phyloP scores from a whole-genome alignment of 805 yeast species.

The Starmerella floricola region DNA sequence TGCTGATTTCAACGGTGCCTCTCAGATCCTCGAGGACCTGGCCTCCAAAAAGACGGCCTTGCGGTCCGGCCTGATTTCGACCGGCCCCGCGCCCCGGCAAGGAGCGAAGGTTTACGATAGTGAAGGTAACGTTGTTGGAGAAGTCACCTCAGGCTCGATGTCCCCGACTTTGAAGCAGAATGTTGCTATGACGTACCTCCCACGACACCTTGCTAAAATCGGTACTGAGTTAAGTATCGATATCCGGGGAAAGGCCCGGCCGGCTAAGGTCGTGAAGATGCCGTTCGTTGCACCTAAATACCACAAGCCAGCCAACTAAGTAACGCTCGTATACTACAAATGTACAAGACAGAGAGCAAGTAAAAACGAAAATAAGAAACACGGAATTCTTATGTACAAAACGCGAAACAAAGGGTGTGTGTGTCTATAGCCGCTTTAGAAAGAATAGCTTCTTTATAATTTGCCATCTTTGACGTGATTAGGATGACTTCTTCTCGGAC shows the following conservation, averaged over 20 bases:
- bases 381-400: no score
- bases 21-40: constrained; percentile 56
- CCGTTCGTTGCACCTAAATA: constrained; percentile 74
- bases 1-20: constrained; percentile 61
- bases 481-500: no score
- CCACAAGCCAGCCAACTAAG: constrained; percentile 29
- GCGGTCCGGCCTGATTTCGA: constrained; percentile 60
- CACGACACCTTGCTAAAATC: constrained; percentile 54
- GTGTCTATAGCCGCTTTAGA: no score
- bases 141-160: constrained; percentile 50
- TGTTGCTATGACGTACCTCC: constrained; percentile 82
- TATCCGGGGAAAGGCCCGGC: constrained; percentile 72
- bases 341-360: no score
- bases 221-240: constrained; percentile 65
- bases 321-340: no score
- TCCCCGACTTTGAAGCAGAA: constrained; percentile 65
- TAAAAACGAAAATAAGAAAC: no score
- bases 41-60: constrained; percentile 47
- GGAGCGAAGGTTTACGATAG: constrained; percentile 56
- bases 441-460: no score
- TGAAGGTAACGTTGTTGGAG: constrained; percentile 42
- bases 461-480: no score
- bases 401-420: no score
- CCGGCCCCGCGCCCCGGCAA: constrained; percentile 90
- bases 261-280: constrained; percentile 63